phyloP scores from a whole-genome alignment of 306 rosid species.

The Vigna angularis region DNA sequence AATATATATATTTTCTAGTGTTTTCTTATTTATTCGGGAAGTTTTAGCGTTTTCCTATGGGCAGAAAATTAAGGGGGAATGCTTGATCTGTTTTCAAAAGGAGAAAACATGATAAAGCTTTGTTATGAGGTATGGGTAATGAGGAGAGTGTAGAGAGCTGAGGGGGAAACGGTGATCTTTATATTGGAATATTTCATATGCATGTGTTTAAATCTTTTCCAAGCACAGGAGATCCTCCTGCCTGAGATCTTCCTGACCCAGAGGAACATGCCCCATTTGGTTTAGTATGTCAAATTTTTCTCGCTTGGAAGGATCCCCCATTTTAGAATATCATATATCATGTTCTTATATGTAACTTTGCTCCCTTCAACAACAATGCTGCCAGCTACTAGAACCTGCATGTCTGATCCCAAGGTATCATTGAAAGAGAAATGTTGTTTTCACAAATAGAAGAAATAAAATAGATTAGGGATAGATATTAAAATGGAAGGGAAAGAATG shows the following conservation, averaged over 20 bases:
- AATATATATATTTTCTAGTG: too few relatives aligned
- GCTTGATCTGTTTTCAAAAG: constrained; percentile 40
- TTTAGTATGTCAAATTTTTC: constrained; percentile 67
- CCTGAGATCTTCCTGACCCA: constrained; percentile 67
- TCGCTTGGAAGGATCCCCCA: constrained; percentile 61
- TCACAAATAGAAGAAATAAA: not conserved
- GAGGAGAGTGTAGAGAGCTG: constrained; percentile 43
- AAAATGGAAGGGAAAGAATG: not conserved
- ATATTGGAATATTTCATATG: constrained; percentile 58
- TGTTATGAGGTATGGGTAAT: constrained; percentile 46
- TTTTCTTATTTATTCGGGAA: constrained; percentile 33
- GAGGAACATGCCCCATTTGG: constrained; percentile 75
- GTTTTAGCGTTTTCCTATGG: constrained; percentile 36
- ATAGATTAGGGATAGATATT: not conserved
- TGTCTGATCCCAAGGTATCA: constrained; percentile 6
- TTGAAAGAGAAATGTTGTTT: not conserved
- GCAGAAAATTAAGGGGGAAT: constrained; percentile 17
- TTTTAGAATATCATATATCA: constrained; percentile 35
- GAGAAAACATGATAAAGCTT: constrained; percentile 51
- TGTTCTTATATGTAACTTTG: constrained; percentile 43
- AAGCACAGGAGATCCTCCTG: constrained; percentile 57
- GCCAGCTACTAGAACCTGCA: too few relatives aligned
- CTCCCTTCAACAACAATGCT: constrained; percentile 48
- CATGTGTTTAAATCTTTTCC: constrained; percentile 45
- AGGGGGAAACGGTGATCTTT: constrained; percentile 51